phyloP scores from a whole-genome alignment of 371 early-diverging fungal genomes.

The Thermomucor indicae-seudaticae region DNA sequence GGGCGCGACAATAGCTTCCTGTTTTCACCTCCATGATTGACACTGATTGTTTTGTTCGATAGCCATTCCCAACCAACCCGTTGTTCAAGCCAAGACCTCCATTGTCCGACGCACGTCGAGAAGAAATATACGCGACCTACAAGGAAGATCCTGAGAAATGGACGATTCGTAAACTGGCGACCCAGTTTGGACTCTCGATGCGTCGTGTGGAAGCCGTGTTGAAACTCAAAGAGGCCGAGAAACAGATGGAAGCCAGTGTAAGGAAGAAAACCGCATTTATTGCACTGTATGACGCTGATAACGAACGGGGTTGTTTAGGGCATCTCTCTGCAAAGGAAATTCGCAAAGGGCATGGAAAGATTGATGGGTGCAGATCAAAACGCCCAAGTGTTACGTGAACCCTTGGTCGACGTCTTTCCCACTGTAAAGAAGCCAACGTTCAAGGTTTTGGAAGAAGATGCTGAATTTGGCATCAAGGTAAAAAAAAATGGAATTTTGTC shows the following conservation, averaged over 20 bases:
- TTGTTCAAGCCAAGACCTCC: slow-evolving; percentile 80
- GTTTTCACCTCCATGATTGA: no score
- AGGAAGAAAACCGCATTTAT: background rate
- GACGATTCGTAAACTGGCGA: slow-evolving; percentile 77
- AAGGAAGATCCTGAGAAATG: slow-evolving; percentile 49
- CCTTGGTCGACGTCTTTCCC: slow-evolving; percentile 57
- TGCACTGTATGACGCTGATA: background rate
- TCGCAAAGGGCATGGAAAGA: slow-evolving; percentile 79
- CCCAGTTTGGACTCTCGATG: slow-evolving; percentile 71
- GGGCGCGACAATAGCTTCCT: no score
- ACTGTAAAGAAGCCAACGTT: slow-evolving; percentile 74
- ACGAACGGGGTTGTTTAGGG: slow-evolving; percentile 26
- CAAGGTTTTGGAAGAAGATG: slow-evolving; percentile 76
- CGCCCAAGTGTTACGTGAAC: slow-evolving; percentile 44
- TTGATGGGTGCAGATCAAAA: slow-evolving; percentile 63
- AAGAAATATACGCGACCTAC: slow-evolving; percentile 73
- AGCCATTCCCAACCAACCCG: slow-evolving; percentile 91
- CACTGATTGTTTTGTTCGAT: no score
- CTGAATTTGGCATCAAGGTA: slow-evolving; percentile 59
- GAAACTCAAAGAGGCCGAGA: slow-evolving; percentile 77
- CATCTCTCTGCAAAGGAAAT: slow-evolving; percentile 54
- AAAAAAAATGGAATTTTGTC: background rate
- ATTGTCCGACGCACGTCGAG: slow-evolving; percentile 62
- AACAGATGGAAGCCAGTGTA: slow-evolving; percentile 61
- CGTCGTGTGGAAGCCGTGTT: slow-evolving; percentile 89